These are phyloP conservation scores for Talaromyces atroroseus DNA, from an alignment of 2,329 filamentous ascomycete genomes.

Conservation along the genomic window DNA sequence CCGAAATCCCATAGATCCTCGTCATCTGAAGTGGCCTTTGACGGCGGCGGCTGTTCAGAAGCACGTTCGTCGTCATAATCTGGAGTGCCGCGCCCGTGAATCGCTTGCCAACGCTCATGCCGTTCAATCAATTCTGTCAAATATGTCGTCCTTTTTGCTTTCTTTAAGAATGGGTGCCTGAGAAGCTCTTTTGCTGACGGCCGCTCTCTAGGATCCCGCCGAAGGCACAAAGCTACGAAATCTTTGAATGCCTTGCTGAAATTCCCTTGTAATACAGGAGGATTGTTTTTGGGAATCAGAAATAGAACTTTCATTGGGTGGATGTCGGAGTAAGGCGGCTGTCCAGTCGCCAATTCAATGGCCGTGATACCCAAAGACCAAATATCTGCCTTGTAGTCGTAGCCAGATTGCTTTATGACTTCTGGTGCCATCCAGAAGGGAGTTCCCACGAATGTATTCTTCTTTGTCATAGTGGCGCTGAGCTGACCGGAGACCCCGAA, in stretches of 20 bases:
- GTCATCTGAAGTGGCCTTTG: conserved; percentile 48
- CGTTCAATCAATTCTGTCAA: conserved; percentile 92
- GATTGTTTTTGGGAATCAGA: conserved; percentile 88
- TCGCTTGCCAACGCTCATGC: conserved; percentile 78
- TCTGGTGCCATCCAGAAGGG: conserved; percentile 99
- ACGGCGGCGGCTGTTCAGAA: conserved; percentile 22
- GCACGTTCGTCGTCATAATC: conserved; percentile 57
- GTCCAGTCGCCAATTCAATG: conserved; percentile 82
- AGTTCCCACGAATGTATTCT: conserved; percentile 97
- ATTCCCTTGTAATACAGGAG: conserved; percentile 73
- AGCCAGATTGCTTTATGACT: conserved; percentile 96
- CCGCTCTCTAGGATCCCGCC: conserved; percentile 82
- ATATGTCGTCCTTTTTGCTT: conserved; percentile 93
- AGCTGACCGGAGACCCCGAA: conserved; percentile 96
- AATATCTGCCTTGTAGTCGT: conserved; percentile 96
- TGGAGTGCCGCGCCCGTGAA: conserved; percentile 66
- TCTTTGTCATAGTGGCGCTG: conserved; percentile 98
- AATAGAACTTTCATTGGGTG: conserved; percentile 99
- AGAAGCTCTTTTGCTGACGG: conserved; percentile 82
- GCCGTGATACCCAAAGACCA: conserved; percentile 96
- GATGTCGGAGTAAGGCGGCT: conserved; percentile 92
- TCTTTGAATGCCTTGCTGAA: conserved; percentile 81
- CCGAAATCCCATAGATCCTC: conserved; percentile 99
- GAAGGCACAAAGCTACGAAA: conserved; percentile 75
- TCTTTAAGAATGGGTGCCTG: conserved; percentile 82